Percentiles rank a stretch among this genome's conserved stretches.
Conservation (phyloP, 148 eudicot species). For the Arctostaphylos glauca region DNA sequence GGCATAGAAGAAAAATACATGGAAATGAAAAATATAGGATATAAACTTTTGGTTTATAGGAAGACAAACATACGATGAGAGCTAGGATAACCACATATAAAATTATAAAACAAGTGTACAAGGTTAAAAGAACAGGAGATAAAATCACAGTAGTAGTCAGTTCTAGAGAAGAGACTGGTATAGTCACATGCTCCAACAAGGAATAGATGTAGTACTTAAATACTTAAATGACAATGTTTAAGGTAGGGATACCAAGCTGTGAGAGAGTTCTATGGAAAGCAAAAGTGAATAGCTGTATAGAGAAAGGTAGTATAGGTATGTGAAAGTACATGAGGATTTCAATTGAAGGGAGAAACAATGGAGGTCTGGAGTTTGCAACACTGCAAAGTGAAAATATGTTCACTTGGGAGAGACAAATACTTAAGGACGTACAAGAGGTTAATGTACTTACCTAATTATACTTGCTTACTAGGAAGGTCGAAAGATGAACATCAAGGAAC, state of each 20-base stretch:
- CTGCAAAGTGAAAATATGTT: not conserved
- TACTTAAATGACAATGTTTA: not conserved
- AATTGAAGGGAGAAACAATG: not conserved
- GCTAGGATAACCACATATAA: not conserved
- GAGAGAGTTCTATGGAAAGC: not conserved
- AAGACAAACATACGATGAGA: not conserved
- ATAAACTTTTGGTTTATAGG: not conserved
- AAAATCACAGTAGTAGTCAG: not conserved
- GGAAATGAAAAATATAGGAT: not conserved
- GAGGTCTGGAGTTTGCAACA: not conserved
- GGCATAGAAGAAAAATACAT: too few relatives aligned
- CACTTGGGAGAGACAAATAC: not conserved
- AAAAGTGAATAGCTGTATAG: not conserved
- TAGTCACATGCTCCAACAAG: not conserved
- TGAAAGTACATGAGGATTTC: not conserved
- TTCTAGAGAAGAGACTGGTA: not conserved
- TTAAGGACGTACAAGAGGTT: not conserved
- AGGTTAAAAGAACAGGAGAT: not conserved
- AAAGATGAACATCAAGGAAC: not conserved
- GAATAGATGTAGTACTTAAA: too few relatives aligned
- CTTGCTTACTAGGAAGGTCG: not conserved
- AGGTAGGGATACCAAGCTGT: not conserved
- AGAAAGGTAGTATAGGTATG: not conserved
- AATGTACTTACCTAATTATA: not conserved
- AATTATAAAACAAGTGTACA: not conserved